Evolutionary conservation across 2,329 filamentous ascomycete genomes (phyloP).

Genomic region (Plenodomus biglobosus): DNA sequence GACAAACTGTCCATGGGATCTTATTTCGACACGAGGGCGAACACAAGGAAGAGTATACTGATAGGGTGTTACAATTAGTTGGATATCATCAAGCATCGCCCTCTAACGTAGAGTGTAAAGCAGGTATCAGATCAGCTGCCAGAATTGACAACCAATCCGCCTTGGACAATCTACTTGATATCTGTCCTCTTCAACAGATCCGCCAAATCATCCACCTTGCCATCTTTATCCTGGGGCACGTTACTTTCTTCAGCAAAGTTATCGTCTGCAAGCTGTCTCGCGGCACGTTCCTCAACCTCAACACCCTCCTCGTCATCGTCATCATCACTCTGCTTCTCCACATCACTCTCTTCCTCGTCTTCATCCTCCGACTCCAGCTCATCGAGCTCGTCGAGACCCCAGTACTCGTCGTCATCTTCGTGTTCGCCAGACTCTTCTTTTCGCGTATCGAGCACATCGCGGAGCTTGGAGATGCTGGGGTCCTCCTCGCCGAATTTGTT

Average conservation of each 20-base stretch:
- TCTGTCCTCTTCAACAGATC: slow-evolving; percentile 72
- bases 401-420: slow-evolving; percentile 58
- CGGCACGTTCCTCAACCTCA: slow-evolving; percentile 45
- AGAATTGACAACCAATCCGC: background rate
- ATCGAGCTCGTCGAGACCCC: slow-evolving; percentile 62
- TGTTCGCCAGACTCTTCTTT: slow-evolving; percentile 61
- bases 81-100: background rate
- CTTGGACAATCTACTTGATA: slow-evolving; percentile 29
- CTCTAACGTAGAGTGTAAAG: background rate
- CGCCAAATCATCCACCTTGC: slow-evolving; percentile 79
- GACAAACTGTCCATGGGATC: too few species aligned
- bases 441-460: slow-evolving; percentile 68
- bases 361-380: slow-evolving; percentile 87
- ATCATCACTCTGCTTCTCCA: slow-evolving; percentile 60
- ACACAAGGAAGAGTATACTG: too few species aligned
- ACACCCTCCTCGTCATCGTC: slow-evolving; percentile 68
- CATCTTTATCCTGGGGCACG: slow-evolving; percentile 69
- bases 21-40: too few species aligned
- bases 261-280: slow-evolving; percentile 65
- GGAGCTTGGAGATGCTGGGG: slow-evolving; percentile 66
- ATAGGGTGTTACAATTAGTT: background rate
- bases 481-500: slow-evolving; percentile 94
- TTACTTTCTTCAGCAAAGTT: slow-evolving; percentile 74
- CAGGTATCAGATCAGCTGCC: background rate
- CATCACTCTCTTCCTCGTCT: slow-evolving; percentile 71